phyloP scores from a whole-genome alignment of 805 yeast species.

The Candida jianshihensis region DNA sequence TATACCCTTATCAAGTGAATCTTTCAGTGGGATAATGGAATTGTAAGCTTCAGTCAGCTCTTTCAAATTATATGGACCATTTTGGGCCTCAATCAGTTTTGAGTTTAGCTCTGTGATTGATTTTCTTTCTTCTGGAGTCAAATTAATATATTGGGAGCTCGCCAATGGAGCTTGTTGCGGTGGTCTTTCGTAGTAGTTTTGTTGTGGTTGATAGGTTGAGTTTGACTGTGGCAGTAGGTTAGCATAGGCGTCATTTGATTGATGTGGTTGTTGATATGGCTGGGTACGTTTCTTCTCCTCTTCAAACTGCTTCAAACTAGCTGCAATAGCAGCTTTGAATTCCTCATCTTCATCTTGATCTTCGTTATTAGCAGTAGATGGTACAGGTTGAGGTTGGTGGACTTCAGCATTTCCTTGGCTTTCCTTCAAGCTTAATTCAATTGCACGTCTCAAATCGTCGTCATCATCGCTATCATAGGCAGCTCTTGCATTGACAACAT shows the following conservation, averaged over 20 bases:
- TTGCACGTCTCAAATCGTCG: slow-evolving; percentile 71
- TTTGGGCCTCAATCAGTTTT: slow-evolving; percentile 40
- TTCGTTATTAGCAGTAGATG: background rate
- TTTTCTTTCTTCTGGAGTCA: slow-evolving; percentile 57
- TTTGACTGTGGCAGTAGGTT: slow-evolving; percentile 11
- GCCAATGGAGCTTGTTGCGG: slow-evolving; percentile 10
- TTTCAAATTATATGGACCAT: slow-evolving; percentile 28
- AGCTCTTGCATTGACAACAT: slow-evolving; percentile 20
- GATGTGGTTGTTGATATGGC: slow-evolving; percentile 6
- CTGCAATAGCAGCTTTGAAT: slow-evolving; percentile 89
- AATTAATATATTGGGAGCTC: slow-evolving; percentile 6
- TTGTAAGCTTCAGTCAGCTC: slow-evolving; percentile 52
- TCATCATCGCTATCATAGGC: slow-evolving; percentile 47
- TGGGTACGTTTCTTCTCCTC: slow-evolving; percentile 20
- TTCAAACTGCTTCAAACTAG: slow-evolving; percentile 73
- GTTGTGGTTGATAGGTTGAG: slow-evolving; percentile 8
- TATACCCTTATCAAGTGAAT: slow-evolving; percentile 59
- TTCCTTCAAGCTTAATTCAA: slow-evolving; percentile 71
- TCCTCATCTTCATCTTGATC: slow-evolving; percentile 75
- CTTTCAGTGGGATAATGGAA: slow-evolving; percentile 54
- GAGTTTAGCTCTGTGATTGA: slow-evolving; percentile 62
- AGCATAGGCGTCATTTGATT: slow-evolving; percentile 8
- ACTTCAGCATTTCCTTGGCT: slow-evolving; percentile 23
- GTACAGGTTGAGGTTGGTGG: slow-evolving; percentile 9
- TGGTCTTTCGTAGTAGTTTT: slow-evolving; percentile 3